phyloP scores from a whole-genome alignment of 495 filamentous ascomycete genomes.

The Trichoderma asperelloides region DNA sequence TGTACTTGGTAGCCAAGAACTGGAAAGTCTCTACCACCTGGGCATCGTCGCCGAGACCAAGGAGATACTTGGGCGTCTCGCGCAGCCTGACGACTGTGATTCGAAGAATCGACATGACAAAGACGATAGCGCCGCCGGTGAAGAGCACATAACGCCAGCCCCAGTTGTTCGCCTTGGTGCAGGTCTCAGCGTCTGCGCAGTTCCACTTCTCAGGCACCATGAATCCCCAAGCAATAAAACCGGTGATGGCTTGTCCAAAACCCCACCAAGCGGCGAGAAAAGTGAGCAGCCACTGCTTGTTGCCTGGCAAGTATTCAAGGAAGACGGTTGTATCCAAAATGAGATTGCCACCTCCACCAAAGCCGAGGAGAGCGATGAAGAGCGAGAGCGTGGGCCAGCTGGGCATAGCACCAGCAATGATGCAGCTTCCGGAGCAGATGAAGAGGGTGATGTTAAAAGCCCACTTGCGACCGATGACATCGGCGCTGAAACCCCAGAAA shows the following conservation, averaged over 20 bases:
- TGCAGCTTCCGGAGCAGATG: conserved; percentile 57
- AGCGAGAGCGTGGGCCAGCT: conserved; percentile 56
- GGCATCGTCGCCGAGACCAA: conserved; percentile 54
- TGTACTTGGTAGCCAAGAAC: conserved; percentile 52
- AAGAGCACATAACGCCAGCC: conserved; percentile 77
- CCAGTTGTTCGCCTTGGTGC: conserved; percentile 57
- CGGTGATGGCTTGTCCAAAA: conserved; percentile 60
- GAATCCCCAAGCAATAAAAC: conserved; percentile 69
- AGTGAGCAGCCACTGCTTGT: conserved; percentile 69
- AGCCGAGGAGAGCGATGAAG: conserved; percentile 59
- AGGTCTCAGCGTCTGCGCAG: conserved; percentile 49
- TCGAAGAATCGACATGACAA: conserved; percentile 55
- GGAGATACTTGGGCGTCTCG: conserved; percentile 67
- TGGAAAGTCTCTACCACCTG: conserved; percentile 53
- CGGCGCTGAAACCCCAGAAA: conserved; percentile 74
- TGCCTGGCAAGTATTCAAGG: conserved; percentile 67
- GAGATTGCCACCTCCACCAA: conserved; percentile 68
- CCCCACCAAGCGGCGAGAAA: conserved; percentile 74
- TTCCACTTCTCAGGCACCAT: conserved; percentile 42
- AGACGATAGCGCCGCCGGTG: conserved; percentile 55
- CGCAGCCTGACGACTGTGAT: conserved; percentile 57
- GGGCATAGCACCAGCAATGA: conserved; percentile 60
- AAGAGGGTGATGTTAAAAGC: conserved; percentile 67
- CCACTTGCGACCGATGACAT: conserved; percentile 59
- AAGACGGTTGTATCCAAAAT: conserved; percentile 67